A percentile compares a stretch with the other conserved stretches of the same genome.
Evolutionary conservation across 2,329 filamentous ascomycete genomes (phyloP).

Genomic region (Cladorrhinum sp.): DNA sequence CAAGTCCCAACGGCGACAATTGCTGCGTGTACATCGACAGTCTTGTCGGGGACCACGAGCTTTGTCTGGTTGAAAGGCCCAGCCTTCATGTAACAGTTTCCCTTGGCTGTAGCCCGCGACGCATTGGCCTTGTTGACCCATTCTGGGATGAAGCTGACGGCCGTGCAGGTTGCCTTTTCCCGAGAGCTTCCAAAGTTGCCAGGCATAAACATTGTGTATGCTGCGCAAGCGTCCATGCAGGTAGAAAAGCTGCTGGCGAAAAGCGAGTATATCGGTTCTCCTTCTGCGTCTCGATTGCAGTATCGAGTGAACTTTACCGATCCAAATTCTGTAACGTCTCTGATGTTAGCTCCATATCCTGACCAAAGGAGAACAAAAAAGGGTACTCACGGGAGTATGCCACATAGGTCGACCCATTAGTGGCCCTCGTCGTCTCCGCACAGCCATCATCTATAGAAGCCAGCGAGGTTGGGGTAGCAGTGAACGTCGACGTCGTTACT

Average conservation of each 20-base stretch:
- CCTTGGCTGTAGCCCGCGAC: conserved; percentile 34
- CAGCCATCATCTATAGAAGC: conserved; percentile 41
- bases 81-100: conserved; percentile 46
- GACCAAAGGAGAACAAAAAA: neutral
- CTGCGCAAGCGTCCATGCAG: conserved; percentile 48
- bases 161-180: conserved; percentile 38
- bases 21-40: neutral
- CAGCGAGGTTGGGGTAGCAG: conserved; percentile 28
- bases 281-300: conserved; percentile 43
- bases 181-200: conserved; percentile 28
- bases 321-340: conserved; percentile 34
- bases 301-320: conserved; percentile 39
- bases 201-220: conserved; percentile 35
- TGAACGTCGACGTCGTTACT: conserved; percentile 22
- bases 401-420: conserved; percentile 40
- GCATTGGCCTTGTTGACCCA: conserved; percentile 41
- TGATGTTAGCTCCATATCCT: conserved; percentile 9
- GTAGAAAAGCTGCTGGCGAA: conserved; percentile 43
- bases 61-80: conserved; percentile 33
- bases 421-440: conserved; percentile 33
- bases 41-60: conserved; percentile 19
- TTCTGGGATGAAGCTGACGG: conserved; percentile 41
- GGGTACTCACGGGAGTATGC: conserved; percentile 36
- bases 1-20: neutral
- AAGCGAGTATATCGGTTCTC: conserved; percentile 38